Percentiles rank a stretch among this genome's conserved stretches.
Conservation (phyloP, 2,329 filamentous ascomycete species). For the Ophiostoma montium region DNA sequence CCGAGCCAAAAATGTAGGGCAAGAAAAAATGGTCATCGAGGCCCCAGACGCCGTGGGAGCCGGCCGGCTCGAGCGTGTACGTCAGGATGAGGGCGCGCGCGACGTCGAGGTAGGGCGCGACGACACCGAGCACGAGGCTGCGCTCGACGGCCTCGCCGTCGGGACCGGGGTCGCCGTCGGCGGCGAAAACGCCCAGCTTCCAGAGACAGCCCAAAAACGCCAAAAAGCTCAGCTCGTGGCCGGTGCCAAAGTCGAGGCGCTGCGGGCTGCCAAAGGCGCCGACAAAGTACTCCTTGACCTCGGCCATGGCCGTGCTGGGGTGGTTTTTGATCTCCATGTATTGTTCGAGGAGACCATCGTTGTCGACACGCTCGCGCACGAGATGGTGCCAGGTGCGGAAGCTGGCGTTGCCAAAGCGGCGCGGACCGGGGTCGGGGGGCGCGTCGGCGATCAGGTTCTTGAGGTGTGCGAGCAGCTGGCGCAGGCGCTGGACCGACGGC, state of each 20-base stretch:
- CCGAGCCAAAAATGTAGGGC: constrained; percentile 89
- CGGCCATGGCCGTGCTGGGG: constrained; percentile 32
- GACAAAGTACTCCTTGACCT: constrained; percentile 66
- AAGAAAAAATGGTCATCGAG: constrained; percentile 94
- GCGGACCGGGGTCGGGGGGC: constrained; percentile 71
- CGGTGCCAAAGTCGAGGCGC: constrained; percentile 86
- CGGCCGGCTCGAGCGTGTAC: constrained; percentile 88
- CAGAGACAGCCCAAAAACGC: constrained; percentile 83
- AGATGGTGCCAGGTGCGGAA: constrained; percentile 74
- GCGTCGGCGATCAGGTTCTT: constrained; percentile 58
- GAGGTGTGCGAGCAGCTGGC: constrained; percentile 50
- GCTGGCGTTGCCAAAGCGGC: constrained; percentile 83
- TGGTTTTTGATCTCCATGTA: constrained; percentile 31
- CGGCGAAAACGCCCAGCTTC: constrained; percentile 69
- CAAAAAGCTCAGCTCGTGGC: constrained; percentile 88
- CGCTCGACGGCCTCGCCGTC: constrained; percentile 50
- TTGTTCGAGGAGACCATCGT: constrained; percentile 38
- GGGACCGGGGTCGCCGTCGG: constrained; percentile 23
- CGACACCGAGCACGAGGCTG: constrained; percentile 63
- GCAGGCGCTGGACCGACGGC: constrained; percentile 48
- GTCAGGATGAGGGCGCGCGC: constrained; percentile 72
- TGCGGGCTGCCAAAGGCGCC: constrained; percentile 81
- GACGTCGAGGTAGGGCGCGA: constrained; percentile 77
- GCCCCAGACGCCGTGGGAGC: constrained; percentile 95
- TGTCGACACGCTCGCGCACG: constrained; percentile 44